Evolutionary conservation across 164 flowering plant species (phyloP), one percentile per base, ranked within the genome.

Genomic region (Dillenia suffruticosa): DNA sequence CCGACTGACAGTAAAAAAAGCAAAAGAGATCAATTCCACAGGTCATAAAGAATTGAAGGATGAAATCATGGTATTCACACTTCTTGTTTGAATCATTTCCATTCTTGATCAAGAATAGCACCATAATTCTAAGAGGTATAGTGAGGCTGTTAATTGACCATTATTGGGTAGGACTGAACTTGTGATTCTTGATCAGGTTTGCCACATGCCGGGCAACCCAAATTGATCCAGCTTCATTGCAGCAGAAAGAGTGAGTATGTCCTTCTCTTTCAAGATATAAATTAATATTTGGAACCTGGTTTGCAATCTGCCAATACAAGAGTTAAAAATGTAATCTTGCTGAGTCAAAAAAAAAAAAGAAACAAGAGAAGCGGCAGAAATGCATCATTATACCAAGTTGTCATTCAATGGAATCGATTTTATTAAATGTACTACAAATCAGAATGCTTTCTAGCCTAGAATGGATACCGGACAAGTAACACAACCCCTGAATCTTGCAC

Each of bases 181-280:
- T 10, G 40, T 70, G 68, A 54, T 65, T 68, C 70, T 78, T 79
- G 68, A 90, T 79, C 78, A 84, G 69, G 68, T 52, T 67, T 15
- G 82, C 88, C 10, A 90, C 89, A 70, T 84, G 76, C 49, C 70
- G 72, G 63, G 98, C 97, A 65, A 82, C 96, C 96, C 97, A 90
- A 19, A 64, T 13, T 12, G 98, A 90, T 9, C 96, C 98, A 58
- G 85, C 89, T 69, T 81, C 84, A 5, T 87, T 77, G 78, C 95
- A 87, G 68, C 85, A 74, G 73, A 89, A 94, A 57, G 72, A 77
- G 76, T 90, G 98, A 22, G 82, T 70, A 54, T 80, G 92, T 45
- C 91, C 94, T 67, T 89, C 92, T 63, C 83, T 73, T 71, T 94
- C 98, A n/a, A 94, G 76, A 9, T 84, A 73, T 56, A 86, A 51